Base-by-base conservation (phyloP, 768 basidiomycete genomes). In the Podaxis rugospora region DNA sequence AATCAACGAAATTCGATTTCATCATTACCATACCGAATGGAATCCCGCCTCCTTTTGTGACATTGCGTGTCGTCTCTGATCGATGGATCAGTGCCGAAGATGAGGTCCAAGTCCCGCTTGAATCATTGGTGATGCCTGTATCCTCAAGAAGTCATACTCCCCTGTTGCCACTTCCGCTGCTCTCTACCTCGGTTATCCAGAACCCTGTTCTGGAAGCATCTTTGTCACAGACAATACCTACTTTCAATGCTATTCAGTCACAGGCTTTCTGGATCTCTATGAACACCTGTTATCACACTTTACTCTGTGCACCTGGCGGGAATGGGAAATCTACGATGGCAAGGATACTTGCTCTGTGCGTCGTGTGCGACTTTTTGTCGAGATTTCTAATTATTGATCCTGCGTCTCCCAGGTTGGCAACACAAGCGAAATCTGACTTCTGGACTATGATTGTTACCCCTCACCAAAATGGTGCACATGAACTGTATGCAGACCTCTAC, bases 71-170 rank as follows among this genome's bases (percentile, higher is more conserved):
- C 39, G 83, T 92, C 49, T 98, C 94, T 5, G 95, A 98, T 72
- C 82, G 85, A 62, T 99, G 97, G 97, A 78, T 97, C 65, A 93
- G 93, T 2, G 90, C 95, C 1, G 95, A 97, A 66, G 85, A 92
- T 56, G 86, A 89, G 62, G 66, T 88, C 6, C 63, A 66, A 1
- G 77, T 98, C 42, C 71, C 85, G 2, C 71, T 98, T 42, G 84
- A 87, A 1, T 75, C 79, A 4, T 74, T 98, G 28, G 73, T 85
- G 51, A 95, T 98, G 90, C 97, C 97, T 1, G 55, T 70, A 13
- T 67, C 72, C 14, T 83, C 84, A 21, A 73, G 75, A 54, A 81
- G 77, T 52, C 87, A 84, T 67, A 87, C 87, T 0, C 78, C 83
- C 28, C 75, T 88, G 5, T 70, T 95, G 50, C 81, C 90, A 62